These are phyloP conservation scores for Talaromyces thailandensis DNA, from an alignment of 495 filamentous ascomycete species.

Conservation along the genomic window DNA sequence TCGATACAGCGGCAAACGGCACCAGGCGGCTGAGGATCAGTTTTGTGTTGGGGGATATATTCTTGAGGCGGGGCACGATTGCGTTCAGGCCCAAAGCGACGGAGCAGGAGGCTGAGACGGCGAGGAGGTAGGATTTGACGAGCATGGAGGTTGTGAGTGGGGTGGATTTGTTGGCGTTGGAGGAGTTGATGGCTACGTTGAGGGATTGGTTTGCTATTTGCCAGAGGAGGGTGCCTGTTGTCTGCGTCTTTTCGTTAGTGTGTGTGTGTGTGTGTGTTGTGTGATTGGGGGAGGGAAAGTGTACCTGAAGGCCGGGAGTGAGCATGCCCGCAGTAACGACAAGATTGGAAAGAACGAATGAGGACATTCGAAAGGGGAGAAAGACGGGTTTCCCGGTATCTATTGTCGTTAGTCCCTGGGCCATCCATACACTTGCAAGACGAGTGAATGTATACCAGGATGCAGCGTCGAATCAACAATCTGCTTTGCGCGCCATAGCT, in stretches of 20 bases:
- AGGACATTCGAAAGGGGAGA: slow-evolving; percentile 94
- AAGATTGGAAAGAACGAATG: slow-evolving; percentile 87
- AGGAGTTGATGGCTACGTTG: slow-evolving; percentile 93
- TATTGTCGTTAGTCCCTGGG: slow-evolving; percentile 14
- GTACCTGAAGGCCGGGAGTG: slow-evolving; percentile 67
- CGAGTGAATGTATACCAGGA: slow-evolving; percentile 53
- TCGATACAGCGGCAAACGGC: slow-evolving; percentile 90
- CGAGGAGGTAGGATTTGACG: slow-evolving; percentile 80
- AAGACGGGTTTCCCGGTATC: slow-evolving; percentile 90
- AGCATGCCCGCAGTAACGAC: slow-evolving; percentile 98
- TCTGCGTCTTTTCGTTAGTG: slow-evolving; percentile 33
- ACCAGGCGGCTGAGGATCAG: slow-evolving; percentile 74
- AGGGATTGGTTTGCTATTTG: slow-evolving; percentile 95
- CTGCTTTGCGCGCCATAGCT: slow-evolving; percentile 94
- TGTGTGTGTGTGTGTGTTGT: no score
- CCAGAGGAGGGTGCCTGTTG: slow-evolving; percentile 83
- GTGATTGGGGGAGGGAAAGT: slow-evolving; percentile 4
- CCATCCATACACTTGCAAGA: background rate
- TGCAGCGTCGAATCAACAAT: slow-evolving; percentile 92
- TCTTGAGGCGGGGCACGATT: slow-evolving; percentile 75
- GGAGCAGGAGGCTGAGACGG: slow-evolving; percentile 84
- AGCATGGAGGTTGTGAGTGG: slow-evolving; percentile 73
- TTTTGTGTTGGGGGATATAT: slow-evolving; percentile 60
- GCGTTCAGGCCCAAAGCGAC: slow-evolving; percentile 90
- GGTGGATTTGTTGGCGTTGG: slow-evolving; percentile 95